Conservation (phyloP, 768 basidiomycete genomes). For the Auricularia heimuer region DNA sequence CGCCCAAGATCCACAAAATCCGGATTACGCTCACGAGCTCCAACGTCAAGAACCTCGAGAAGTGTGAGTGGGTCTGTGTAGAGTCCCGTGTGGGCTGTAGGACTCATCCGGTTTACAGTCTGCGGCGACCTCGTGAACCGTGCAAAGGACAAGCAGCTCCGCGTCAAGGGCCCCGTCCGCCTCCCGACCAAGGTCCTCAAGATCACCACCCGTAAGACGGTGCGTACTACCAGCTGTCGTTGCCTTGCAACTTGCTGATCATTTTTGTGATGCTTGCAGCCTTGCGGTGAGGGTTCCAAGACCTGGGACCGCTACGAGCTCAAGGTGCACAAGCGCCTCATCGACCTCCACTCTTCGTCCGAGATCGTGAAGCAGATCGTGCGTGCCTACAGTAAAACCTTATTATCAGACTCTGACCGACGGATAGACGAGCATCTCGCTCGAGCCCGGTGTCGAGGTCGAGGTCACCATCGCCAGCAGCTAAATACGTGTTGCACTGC, state of each 20-base stretch:
- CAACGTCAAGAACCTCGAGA: constrained; percentile 97
- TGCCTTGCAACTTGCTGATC: not conserved
- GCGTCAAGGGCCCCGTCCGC: constrained; percentile 97
- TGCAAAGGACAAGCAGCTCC: constrained; percentile 99
- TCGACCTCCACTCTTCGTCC: constrained; percentile 96
- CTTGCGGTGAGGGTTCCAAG: constrained; percentile 99
- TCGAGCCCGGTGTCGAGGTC: constrained; percentile 99
- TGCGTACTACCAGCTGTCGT: constrained; percentile 29
- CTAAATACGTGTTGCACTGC: not conserved
- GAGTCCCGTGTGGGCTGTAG: not conserved
- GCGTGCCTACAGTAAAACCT: constrained; percentile 22
- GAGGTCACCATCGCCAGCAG: constrained; percentile 90
- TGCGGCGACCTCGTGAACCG: constrained; percentile 93
- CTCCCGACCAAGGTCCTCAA: constrained; percentile 98
- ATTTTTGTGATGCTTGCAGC: constrained; percentile 33
- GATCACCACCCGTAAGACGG: constrained; percentile 99
- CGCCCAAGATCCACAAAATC: constrained; percentile 97
- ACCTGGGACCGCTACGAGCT: constrained; percentile 99
- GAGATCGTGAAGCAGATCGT: constrained; percentile 99
- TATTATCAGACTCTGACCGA: not conserved
- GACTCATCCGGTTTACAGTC: constrained; percentile 40
- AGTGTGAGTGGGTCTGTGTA: constrained; percentile 49
- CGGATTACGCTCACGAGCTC: constrained; percentile 96
- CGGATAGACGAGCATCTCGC: constrained; percentile 85
- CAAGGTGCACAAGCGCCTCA: constrained; percentile 98